phyloP scores from a whole-genome alignment of 306 rosid species.

The Cucumis melo region DNA sequence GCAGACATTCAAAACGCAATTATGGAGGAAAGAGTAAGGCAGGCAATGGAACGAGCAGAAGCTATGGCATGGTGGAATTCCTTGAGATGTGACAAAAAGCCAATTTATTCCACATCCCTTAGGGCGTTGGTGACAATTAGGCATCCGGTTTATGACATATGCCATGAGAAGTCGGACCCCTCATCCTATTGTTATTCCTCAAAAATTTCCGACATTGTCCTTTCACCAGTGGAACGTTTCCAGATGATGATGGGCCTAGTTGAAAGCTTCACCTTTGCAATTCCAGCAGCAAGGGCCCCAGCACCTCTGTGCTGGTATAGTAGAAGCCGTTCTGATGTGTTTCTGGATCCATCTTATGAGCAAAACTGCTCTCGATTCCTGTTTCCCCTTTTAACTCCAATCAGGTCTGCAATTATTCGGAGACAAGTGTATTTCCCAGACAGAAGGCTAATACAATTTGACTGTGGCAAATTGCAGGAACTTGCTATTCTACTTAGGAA shows the following conservation, averaged over 20 bases:
- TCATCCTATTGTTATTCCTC: conserved; percentile 61
- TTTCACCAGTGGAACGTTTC: conserved; percentile 87
- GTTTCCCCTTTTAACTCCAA: conserved; percentile 65
- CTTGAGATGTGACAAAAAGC: conserved; percentile 63
- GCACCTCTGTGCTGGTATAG: conserved; percentile 84
- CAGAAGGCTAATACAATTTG: conserved; percentile 93
- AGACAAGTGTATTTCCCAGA: conserved; percentile 97
- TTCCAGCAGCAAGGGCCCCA: conserved; percentile 91
- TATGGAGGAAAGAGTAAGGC: conserved; percentile 70
- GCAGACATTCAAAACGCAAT: conserved; percentile 74
- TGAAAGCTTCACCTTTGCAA: conserved; percentile 93
- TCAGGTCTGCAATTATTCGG: conserved; percentile 91
- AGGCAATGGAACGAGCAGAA: conserved; percentile 61
- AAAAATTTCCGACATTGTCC: conserved; percentile 67
- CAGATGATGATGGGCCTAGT: conserved; percentile 56
- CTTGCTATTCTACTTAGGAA: conserved; percentile 70
- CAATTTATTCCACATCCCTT: conserved; percentile 53
- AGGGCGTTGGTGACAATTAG: conserved; percentile 64
- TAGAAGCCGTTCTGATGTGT: conserved; percentile 37
- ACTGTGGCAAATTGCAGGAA: conserved; percentile 90
- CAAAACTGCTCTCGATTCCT: conserved; percentile 49
- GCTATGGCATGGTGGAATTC: conserved; percentile 99
- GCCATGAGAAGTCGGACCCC: conserved; percentile 53
- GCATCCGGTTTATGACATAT: conserved; percentile 67
- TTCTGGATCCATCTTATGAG: conserved; percentile 54